phyloP scores from a whole-genome alignment of 306 rosid species.

The Trifolium subterraneum region DNA sequence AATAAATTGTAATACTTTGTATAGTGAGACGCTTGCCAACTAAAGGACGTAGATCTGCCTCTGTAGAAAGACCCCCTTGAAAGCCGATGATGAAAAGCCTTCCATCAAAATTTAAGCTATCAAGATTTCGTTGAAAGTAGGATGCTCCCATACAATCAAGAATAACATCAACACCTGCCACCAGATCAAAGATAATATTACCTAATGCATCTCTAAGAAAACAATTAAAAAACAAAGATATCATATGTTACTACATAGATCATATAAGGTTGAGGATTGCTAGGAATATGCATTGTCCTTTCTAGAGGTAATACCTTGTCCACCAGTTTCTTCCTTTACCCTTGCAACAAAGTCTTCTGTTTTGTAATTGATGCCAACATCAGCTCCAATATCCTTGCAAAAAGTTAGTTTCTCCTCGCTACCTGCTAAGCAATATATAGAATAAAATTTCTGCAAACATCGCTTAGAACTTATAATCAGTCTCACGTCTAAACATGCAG shows the following conservation, averaged over 20 bases:
- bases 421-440: constrained; percentile 56
- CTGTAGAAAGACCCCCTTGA: constrained; percentile 65
- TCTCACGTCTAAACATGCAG: background rate
- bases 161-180: constrained; percentile 91
- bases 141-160: constrained; percentile 87
- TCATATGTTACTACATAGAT: background rate
- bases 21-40: constrained; percentile 85
- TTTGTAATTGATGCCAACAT: constrained; percentile 87
- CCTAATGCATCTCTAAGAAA: background rate
- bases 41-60: constrained; percentile 60
- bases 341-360: constrained; percentile 82
- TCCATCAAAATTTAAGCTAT: constrained; percentile 80
- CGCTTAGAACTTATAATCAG: background rate
- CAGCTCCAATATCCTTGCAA: constrained; percentile 82
- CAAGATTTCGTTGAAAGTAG: constrained; percentile 70
- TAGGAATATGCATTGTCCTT: background rate
- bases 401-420: constrained; percentile 75
- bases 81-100: constrained; percentile 83
- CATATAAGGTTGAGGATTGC: background rate
- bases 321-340: constrained; percentile 88
- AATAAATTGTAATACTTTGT: constrained; percentile 61
- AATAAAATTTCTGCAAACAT: constrained; percentile 30
- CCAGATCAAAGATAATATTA: constrained; percentile 25
- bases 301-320: constrained; percentile 64
- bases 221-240: constrained; percentile 23